Base-by-base conservation (phyloP, 1,284 basidiomycete genomes). In the Microbotryomycetes sp. region DNA sequence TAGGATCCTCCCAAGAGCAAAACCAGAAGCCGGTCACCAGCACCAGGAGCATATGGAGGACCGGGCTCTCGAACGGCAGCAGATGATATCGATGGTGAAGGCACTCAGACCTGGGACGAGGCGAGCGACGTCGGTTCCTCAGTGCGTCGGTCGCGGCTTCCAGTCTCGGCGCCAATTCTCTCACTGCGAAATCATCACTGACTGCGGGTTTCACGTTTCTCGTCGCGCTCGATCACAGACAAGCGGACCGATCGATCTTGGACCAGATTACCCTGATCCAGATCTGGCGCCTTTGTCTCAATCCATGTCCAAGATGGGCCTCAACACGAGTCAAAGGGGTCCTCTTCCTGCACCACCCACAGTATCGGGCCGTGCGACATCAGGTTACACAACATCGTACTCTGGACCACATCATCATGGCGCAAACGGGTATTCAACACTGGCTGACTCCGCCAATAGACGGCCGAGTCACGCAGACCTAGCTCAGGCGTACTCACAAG, bases 191-290 rank as follows among this genome's bases (percentile, higher is more conserved):
- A 42, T 42, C 36, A 42, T 9, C 36, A 19, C 36, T 19, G 9
- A 12, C 19, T 42, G 36, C 36, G 9, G n/a, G n/a, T n/a, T n/a
- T n/a, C n/a, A n/a, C n/a, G n/a, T n/a, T n/a, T n/a, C n/a, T n/a
- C n/a, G n/a, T n/a, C n/a, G n/a, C n/a, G n/a, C n/a, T n/a, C n/a
- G n/a, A n/a, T 9, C 36, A 12, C 36, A 42, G 36, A 19, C 36
- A 9, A 9, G 19, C 9, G 36, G 19, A 9, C 36, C 36, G 28
- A 36, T 55, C 6, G 64, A 62, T 12, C 46, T 65, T 19, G 47
- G 46, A 6, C 28, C 58, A 36, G 59, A 68, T 29, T 68, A 68
- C 25, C 67, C 67, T 1, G 67, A 68, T 28, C 19, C 67, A 16
- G 67, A 68, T 25, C 46, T 68, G 23, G 60, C 54, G 1, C 67